These are phyloP conservation scores for Neurospora sp. DNA, from an alignment of 495 filamentous ascomycete species.

Conservation along the genomic window DNA sequence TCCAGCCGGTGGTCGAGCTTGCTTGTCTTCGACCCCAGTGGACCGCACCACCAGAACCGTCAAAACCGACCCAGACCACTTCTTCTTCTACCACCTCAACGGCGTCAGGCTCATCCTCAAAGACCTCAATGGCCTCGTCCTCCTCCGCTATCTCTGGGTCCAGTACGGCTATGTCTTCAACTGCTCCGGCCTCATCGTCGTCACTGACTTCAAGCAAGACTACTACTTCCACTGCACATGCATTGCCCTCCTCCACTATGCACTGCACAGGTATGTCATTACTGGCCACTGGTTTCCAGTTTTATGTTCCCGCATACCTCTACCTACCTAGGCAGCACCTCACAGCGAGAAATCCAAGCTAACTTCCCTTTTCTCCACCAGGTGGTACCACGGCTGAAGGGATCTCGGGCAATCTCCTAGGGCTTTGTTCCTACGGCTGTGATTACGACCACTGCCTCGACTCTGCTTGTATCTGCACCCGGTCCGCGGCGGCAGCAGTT, in stretches of 20 bases:
- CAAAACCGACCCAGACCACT: too few species aligned
- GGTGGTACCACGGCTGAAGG: neutral
- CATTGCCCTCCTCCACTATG: neutral
- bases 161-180: neutral
- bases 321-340: too few species aligned
- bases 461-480: neutral
- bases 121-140: neutral
- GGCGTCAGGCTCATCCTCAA: neutral
- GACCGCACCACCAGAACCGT: too few species aligned
- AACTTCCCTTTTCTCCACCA: neutral
- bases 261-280: neutral
- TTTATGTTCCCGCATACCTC: too few species aligned
- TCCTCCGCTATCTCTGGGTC: neutral
- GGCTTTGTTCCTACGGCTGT: neutral
- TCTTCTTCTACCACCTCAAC: neutral
- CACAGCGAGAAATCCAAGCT: too few species aligned
- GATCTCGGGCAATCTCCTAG: neutral
- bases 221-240: neutral
- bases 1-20: neutral
- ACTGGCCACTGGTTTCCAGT: too few species aligned
- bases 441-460: neutral
- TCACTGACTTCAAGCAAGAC: neutral
- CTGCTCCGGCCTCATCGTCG: neutral
- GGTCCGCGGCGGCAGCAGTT: neutral
- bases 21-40: neutral